Base-by-base conservation (phyloP, 352 stramenopile genomes). In the Pseudoperonospora humuli region DNA sequence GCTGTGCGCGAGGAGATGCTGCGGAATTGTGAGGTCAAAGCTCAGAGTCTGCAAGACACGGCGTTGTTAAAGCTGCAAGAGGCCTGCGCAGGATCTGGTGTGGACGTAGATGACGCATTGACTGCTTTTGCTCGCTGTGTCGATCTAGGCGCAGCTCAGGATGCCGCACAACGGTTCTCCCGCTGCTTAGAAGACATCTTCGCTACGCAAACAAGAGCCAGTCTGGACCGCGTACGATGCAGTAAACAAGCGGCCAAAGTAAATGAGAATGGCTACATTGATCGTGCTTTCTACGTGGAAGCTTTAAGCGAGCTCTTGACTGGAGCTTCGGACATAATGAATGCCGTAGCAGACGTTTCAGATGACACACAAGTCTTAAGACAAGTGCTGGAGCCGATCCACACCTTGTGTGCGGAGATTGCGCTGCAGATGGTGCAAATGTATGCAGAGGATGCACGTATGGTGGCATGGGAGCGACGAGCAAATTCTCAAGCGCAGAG, bases 221-320 rank as follows among this genome's bases (percentile, higher is more conserved):
- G 70, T 20, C 55, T 88, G 7, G 71, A 84, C 28, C 56, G 57
- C 33, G 71, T 92, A 9, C 47, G 40, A 25, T 41, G 45, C 19
- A 67, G 58, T 45, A 88, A 88, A 58, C 59, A 54, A 11, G 52
- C 58, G 1, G 77, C 80, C 5, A 61, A 63, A 15, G 73, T 79
- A 2, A 93, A 90, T 41, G 70, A 78, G 45, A 60, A 88, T 53
- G 80, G 80, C 45, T 93, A 93, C 61, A 88, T 90, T 44, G 77
- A 89, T 39, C 77, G 77, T 24, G 63, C 64, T n/a, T 84, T 87
- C 40, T 90, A 90, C 43, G 75, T 87, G 9, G 70, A 87, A 39
- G 73, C 66, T 4, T 56, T 90, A 42, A 75, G 66, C 36, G 74
- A 86, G 58, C 56, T 90, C 14, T 55, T 90, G 38, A 84, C 66